Evolutionary conservation across 345 rosid species (phyloP).

Genomic region (Aquilaria malaccensis): DNA sequence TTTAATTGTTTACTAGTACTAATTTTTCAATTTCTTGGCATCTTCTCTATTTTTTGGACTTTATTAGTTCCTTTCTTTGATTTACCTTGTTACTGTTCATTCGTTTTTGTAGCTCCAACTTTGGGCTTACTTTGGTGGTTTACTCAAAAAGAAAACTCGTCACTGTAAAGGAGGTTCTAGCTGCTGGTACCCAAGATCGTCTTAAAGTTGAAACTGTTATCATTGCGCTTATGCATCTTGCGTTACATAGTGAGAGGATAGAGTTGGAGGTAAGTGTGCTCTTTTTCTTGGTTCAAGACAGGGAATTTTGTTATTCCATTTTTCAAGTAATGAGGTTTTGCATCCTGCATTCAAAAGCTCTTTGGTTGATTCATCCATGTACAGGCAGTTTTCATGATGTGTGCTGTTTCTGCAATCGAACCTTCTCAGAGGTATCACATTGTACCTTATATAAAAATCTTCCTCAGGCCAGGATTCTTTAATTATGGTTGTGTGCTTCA

Average conservation of each 20-base stretch:
- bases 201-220: constrained; percentile 65
- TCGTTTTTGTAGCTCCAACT: constrained; percentile 52
- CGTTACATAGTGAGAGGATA: constrained; percentile 75
- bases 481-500: constrained; percentile 24
- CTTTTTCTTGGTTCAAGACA: constrained; percentile 13
- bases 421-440: constrained; percentile 66
- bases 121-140: constrained; percentile 58
- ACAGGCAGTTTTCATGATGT: constrained; percentile 91
- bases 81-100: not conserved
- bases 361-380: constrained; percentile 12
- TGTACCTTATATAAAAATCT: not conserved
- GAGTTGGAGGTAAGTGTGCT: constrained; percentile 60
- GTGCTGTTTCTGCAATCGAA: constrained; percentile 71
- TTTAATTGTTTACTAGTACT: not conserved
- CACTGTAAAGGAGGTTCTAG: constrained; percentile 63
- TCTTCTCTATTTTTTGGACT: not conserved
- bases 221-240: constrained; percentile 82
- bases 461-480: not conserved
- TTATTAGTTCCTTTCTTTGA: constrained; percentile 5
- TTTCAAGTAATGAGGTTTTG: not conserved
- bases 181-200: constrained; percentile 69
- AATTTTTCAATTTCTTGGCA: too few species aligned
- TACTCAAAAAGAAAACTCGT: constrained; percentile 62
- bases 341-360: not conserved
- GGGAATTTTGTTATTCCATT: not conserved